Conservation (phyloP, 495 filamentous ascomycete genomes). For the Aspergillus avenaceus region DNA sequence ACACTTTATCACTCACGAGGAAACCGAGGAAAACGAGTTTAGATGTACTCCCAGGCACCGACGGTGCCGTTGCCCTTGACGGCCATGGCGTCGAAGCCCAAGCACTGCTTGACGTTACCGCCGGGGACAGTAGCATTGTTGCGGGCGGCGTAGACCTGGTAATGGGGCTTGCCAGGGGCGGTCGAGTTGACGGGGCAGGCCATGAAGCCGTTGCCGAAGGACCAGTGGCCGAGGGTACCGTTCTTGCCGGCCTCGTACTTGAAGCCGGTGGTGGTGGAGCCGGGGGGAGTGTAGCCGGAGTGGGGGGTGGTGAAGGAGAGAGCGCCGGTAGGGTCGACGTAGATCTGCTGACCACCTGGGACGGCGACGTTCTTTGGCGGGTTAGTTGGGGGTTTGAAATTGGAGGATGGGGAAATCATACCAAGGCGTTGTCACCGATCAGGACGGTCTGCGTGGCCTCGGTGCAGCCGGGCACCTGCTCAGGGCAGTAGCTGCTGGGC, state of each 20-base stretch:
- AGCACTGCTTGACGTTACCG: slow-evolving; percentile 27
- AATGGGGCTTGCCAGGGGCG: slow-evolving; percentile 4
- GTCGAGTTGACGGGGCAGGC: not conserved
- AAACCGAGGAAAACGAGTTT: not conserved
- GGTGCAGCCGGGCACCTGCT: slow-evolving; percentile 26
- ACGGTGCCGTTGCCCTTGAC: slow-evolving; percentile 9
- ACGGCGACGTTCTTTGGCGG: slow-evolving; percentile 44
- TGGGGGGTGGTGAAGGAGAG: slow-evolving; percentile 59
- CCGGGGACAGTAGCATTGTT: slow-evolving; percentile 31
- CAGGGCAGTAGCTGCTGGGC: slow-evolving; percentile 38
- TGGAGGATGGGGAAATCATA: slow-evolving; percentile 11
- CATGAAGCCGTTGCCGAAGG: not conserved
- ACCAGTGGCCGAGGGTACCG: not conserved
- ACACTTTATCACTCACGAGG: not conserved
- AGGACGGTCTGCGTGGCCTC: slow-evolving; percentile 43
- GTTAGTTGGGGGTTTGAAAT: not conserved
- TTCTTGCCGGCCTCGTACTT: slow-evolving; percentile 14
- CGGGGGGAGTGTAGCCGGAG: slow-evolving; percentile 51
- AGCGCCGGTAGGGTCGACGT: slow-evolving; percentile 51
- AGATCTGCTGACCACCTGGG: slow-evolving; percentile 63
- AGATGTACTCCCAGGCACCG: slow-evolving; percentile 34
- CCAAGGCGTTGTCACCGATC: slow-evolving; percentile 27
- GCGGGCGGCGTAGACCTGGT: slow-evolving; percentile 34
- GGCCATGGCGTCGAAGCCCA: slow-evolving; percentile 29
- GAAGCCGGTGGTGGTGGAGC: slow-evolving; percentile 45